Evolutionary conservation across 2,329 filamentous ascomycete species (phyloP).

Genomic region (Stenocarpella maydis): DNA sequence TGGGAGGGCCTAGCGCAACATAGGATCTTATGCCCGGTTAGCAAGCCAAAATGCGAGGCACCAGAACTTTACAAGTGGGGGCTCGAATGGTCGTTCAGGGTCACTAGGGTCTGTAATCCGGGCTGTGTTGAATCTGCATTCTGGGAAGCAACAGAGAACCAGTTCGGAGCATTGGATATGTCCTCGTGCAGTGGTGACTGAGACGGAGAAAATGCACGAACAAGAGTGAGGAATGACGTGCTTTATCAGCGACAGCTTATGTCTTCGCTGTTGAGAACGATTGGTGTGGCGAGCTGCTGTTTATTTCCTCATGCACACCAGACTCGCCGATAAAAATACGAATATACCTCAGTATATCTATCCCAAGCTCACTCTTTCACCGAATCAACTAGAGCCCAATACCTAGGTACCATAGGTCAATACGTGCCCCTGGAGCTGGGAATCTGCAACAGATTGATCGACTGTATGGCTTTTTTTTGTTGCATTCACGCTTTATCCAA

Average conservation of each 20-base stretch:
- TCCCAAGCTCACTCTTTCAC: too few relatives aligned
- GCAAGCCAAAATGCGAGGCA: neutral
- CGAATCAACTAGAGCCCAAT: too few relatives aligned
- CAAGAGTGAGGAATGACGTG: neutral
- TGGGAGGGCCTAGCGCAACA: neutral
- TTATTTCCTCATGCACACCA: too few relatives aligned
- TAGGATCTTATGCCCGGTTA: neutral
- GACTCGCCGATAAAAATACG: too few relatives aligned
- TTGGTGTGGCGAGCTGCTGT: neutral
- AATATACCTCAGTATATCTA: too few relatives aligned
- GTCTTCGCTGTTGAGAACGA: neutral
- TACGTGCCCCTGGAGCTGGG: too few relatives aligned
- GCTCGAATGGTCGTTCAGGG: neutral
- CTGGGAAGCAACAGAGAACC: neutral
- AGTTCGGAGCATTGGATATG: neutral
- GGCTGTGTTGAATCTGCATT: constrained; percentile 1
- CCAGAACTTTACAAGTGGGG: neutral
- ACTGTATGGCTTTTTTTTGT: too few relatives aligned
- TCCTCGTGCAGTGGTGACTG: neutral
- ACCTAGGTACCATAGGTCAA: too few relatives aligned
- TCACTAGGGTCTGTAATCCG: neutral
- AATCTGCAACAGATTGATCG: too few relatives aligned
- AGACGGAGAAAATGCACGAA: neutral
- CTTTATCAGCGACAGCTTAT: neutral
- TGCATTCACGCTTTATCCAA: too few relatives aligned